Conservation (phyloP, 2,329 filamentous ascomycete genomes). For the Aureobasidium sp. region DNA sequence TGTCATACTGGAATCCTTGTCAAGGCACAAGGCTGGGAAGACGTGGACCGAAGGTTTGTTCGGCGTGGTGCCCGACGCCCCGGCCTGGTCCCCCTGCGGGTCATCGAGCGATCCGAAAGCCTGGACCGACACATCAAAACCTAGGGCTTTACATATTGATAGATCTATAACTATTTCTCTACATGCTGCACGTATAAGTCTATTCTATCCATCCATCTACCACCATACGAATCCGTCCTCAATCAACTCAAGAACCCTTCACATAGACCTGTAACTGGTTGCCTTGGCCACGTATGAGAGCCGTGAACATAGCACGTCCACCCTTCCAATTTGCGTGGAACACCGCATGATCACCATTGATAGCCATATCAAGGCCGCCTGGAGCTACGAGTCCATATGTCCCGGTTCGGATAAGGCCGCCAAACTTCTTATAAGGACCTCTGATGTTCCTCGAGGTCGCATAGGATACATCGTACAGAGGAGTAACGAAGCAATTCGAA, state of each 20-base stretch:
- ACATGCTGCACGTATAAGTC: background rate
- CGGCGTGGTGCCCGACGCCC: background rate
- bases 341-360: constrained; percentile 27
- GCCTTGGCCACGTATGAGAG: background rate
- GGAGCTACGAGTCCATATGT: constrained; percentile 23
- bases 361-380: constrained; percentile 27
- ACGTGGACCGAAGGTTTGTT: background rate
- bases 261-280: background rate
- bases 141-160: too few relatives aligned
- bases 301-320: constrained; percentile 21
- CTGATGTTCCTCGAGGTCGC: constrained; percentile 17
- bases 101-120: background rate
- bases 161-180: background rate
- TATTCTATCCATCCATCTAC: background rate
- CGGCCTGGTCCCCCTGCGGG: background rate
- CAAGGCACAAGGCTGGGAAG: background rate
- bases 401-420: constrained; percentile 24
- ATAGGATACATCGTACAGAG: constrained; percentile 19
- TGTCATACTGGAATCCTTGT: background rate
- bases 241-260: background rate
- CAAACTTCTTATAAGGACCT: constrained; percentile 22
- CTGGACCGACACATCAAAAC: background rate
- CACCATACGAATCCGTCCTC: too few relatives aligned
- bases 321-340: constrained; percentile 25
- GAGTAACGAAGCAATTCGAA: constrained; percentile 19